Percentiles rank a stretch among this genome's conserved stretches.
These are phyloP conservation scores for Triticum timopheevii DNA, from an alignment of 176 grass and related monocot genomes.

Conservation along the genomic window DNA sequence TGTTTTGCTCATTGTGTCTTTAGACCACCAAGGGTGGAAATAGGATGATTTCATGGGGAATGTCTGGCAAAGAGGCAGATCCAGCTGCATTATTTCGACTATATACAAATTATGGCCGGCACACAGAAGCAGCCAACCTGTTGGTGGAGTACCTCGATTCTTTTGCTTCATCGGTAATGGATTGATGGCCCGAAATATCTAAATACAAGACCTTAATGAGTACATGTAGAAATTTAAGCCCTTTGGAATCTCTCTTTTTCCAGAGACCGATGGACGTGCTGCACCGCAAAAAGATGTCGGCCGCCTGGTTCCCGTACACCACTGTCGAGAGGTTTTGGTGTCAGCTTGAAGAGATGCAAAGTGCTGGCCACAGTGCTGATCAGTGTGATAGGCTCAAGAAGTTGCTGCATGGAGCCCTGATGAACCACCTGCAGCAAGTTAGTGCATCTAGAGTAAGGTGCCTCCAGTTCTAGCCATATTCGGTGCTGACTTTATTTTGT, in stretches of 20 bases:
- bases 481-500: not conserved
- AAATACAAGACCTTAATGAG: not conserved
- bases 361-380: constrained; percentile 57
- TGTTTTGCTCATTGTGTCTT: constrained; percentile 17
- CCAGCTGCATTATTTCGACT: constrained; percentile 86
- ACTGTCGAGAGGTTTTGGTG: constrained; percentile 72
- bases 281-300: constrained; percentile 86
- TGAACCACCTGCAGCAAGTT: constrained; percentile 75
- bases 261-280: constrained; percentile 72
- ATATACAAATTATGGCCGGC: constrained; percentile 75
- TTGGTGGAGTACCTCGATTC: constrained; percentile 83
- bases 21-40: constrained; percentile 48
- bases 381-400: constrained; percentile 79
- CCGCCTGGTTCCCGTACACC: constrained; percentile 77
- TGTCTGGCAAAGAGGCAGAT: constrained; percentile 88
- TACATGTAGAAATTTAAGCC: not conserved
- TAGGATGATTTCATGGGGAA: constrained; percentile 69
- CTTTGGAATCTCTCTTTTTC: constrained; percentile 30
- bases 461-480: not conserved
- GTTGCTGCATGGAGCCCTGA: constrained; percentile 61
- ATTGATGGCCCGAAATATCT: not conserved
- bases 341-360: constrained; percentile 74
- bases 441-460: not conserved
- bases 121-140: constrained; percentile 79
- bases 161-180: constrained; percentile 68